Percentiles rank a stretch among this genome's conserved stretches.
phyloP scores from a whole-genome alignment of 1,284 basidiomycete species.

The Ustilago loliicola region DNA sequence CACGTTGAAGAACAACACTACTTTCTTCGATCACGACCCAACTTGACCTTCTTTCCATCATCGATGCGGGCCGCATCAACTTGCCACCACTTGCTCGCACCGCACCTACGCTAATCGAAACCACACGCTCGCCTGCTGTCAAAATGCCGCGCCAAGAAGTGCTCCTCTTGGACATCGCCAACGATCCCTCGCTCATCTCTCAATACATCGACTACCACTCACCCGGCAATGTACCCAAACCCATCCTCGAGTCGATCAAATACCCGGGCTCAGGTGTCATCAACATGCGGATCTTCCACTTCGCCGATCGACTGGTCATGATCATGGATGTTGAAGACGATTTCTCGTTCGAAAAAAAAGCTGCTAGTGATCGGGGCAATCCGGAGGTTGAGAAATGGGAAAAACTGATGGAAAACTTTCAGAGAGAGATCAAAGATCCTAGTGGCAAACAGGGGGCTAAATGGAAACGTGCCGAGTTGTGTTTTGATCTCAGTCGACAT shows the following conservation, averaged over 20 bases:
- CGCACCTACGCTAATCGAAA: background rate
- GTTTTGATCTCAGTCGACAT: constrained; percentile 41
- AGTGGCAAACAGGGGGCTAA: constrained; percentile 22
- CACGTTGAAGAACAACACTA: constrained; percentile 9
- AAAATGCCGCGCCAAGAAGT: constrained; percentile 44
- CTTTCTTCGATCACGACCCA: background rate
- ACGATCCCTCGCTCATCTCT: constrained; percentile 24
- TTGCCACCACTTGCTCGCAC: background rate
- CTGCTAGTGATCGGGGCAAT: constrained; percentile 28
- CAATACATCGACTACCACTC: constrained; percentile 48
- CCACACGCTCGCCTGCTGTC: background rate
- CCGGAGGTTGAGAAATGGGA: constrained; percentile 32
- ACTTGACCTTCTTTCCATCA: background rate
- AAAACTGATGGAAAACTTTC: constrained; percentile 35
- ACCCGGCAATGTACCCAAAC: constrained; percentile 32
- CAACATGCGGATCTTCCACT: constrained; percentile 49
- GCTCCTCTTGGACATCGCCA: constrained; percentile 28
- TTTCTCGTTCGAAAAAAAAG: constrained; percentile 32
- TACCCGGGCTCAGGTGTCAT: constrained; percentile 33
- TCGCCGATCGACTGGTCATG: constrained; percentile 41
- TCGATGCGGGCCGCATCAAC: too few species aligned
- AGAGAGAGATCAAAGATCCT: constrained; percentile 37
- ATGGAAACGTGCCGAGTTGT: constrained; percentile 34
- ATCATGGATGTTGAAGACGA: constrained; percentile 47
- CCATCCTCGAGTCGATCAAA: constrained; percentile 42